These are phyloP conservation scores for Calonectria henricotiae DNA, from an alignment of 2,329 filamentous ascomycete genomes.

Conservation along the genomic window DNA sequence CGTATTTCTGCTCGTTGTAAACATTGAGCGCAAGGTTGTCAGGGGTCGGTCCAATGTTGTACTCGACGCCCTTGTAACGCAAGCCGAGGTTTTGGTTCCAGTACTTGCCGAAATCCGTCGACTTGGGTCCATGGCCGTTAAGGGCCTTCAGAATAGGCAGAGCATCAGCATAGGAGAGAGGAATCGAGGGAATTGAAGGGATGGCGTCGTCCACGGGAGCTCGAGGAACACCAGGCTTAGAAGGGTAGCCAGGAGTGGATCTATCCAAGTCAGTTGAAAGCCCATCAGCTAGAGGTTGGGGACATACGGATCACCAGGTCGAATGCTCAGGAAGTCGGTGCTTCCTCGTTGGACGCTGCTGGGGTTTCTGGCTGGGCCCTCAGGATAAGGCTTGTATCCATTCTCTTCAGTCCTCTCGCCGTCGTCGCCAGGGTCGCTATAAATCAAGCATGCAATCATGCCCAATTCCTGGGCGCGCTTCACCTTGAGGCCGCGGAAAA, in stretches of 20 bases:
- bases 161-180: slow-evolving; percentile 90
- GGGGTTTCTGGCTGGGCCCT: slow-evolving; percentile 89
- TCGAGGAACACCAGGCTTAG: slow-evolving; percentile 89
- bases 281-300: not conserved
- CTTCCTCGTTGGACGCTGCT: slow-evolving; percentile 93
- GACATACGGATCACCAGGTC: slow-evolving; percentile 77
- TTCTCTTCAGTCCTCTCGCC: slow-evolving; percentile 86
- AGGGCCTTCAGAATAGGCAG: slow-evolving; percentile 90
- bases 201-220: slow-evolving; percentile 79
- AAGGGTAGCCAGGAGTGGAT: slow-evolving; percentile 94
- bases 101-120: slow-evolving; percentile 79
- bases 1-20: slow-evolving; percentile 86
- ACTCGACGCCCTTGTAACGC: slow-evolving; percentile 84
- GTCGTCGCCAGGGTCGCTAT: slow-evolving; percentile 92
- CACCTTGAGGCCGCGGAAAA: slow-evolving; percentile 93
- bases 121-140: slow-evolving; percentile 88
- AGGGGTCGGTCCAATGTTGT: slow-evolving; percentile 89
- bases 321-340: slow-evolving; percentile 82
- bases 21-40: slow-evolving; percentile 80
- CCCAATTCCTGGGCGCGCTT: slow-evolving; percentile 93
- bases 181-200: slow-evolving; percentile 90
- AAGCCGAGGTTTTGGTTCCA: slow-evolving; percentile 83
- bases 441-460: slow-evolving; percentile 89
- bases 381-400: slow-evolving; percentile 84
- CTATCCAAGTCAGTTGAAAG: slow-evolving; percentile 51